Percentiles rank a stretch among this genome's conserved stretches.
Evolutionary conservation across 2,329 filamentous ascomycete species (phyloP).

Genomic region (Diplodia intermedia): DNA sequence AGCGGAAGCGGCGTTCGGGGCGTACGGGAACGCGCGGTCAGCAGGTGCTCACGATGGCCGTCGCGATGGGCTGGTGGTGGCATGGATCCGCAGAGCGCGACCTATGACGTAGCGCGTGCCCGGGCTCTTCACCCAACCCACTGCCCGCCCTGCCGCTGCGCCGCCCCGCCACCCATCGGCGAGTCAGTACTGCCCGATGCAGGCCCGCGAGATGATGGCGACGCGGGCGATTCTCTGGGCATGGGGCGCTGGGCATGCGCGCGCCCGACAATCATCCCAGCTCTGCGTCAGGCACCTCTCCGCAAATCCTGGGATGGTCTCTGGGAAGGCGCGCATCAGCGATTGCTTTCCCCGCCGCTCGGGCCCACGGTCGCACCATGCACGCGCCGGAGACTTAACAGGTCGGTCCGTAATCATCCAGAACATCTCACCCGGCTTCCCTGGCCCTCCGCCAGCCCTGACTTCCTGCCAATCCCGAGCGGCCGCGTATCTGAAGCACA

Average conservation of each 20-base stretch:
- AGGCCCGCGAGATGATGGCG: neutral
- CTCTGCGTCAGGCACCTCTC: constrained; percentile 8
- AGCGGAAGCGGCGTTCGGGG: constrained; percentile 5
- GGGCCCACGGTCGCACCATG: constrained; percentile 2
- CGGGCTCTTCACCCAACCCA: constrained; percentile 1
- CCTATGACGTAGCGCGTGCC: constrained; percentile 6
- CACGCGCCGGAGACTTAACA: constrained; percentile 9
- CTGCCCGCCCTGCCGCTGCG: neutral
- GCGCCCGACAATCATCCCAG: constrained; percentile 4
- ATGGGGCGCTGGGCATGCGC: constrained; percentile 13
- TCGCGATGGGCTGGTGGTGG: neutral
- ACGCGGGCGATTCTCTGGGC: constrained; percentile 1
- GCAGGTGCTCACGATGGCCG: constrained; percentile 13
- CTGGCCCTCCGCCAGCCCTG: neutral
- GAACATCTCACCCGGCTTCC: neutral
- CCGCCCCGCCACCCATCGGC: constrained; percentile 10
- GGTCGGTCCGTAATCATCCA: neutral
- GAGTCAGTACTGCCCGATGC: constrained; percentile 18
- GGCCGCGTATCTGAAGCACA: constrained; percentile 23
- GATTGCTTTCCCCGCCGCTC: constrained; percentile 16
- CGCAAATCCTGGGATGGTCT: constrained; percentile 6
- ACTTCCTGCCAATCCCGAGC: constrained; percentile 14
- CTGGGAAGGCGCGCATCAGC: constrained; percentile 21
- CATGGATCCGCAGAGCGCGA: neutral
- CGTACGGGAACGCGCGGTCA: constrained; percentile 17